Percentiles rank a stretch among this genome's conserved stretches.
These are phyloP conservation scores for Cyberlindnera japonica DNA, from an alignment of 805 yeast species.

Conservation along the genomic window DNA sequence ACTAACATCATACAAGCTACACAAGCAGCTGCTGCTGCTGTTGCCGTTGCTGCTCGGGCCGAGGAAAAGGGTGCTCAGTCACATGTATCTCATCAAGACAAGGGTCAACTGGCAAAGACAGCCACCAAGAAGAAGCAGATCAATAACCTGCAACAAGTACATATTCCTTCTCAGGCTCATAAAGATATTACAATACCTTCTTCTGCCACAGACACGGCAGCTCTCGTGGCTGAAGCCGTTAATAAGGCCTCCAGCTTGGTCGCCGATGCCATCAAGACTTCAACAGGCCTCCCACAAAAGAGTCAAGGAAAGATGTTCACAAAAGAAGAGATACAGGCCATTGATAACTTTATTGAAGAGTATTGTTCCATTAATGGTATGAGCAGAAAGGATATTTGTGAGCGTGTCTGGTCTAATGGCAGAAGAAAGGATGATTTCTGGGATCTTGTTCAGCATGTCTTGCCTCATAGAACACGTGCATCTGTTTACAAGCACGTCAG, in stretches of 20 bases:
- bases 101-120: conserved; percentile 4
- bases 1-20: conserved; percentile 27
- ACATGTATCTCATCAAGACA: conserved; percentile 3
- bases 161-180: not conserved
- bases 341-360: conserved; percentile 67
- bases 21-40: conserved; percentile 19
- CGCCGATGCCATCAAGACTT: not conserved
- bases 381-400: conserved; percentile 67
- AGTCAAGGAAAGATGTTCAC: conserved; percentile 41
- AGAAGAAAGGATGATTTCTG: conserved; percentile 86
- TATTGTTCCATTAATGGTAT: conserved; percentile 63
- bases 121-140: conserved; percentile 6
- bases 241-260: conserved; percentile 34
- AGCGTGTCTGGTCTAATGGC: conserved; percentile 82
- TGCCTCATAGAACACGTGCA: conserved; percentile 84
- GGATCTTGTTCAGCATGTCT: conserved; percentile 74
- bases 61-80: conserved; percentile 5
- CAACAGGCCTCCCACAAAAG: conserved; percentile 11
- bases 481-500: conserved; percentile 91
- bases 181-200: not conserved
- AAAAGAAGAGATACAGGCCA: conserved; percentile 61
- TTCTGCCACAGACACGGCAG: conserved; percentile 24
- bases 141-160: not conserved
- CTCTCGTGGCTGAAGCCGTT: conserved; percentile 41
- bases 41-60: conserved; percentile 20